phyloP scores from a whole-genome alignment of 305 asterid genomes.

The Petunia hybrid region DNA sequence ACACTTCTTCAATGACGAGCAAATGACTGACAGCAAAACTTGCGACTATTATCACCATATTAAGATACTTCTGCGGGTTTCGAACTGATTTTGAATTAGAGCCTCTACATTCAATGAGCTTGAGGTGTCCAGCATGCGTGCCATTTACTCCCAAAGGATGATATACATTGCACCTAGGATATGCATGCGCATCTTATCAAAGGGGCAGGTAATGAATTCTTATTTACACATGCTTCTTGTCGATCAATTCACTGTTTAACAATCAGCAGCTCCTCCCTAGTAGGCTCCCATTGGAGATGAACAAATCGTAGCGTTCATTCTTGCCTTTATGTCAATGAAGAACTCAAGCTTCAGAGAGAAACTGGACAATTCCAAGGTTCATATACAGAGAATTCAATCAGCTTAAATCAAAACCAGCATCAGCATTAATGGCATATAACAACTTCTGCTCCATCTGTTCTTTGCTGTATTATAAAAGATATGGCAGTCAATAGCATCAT shows the following conservation, averaged over 20 bases:
- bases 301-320: background rate
- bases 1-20: conserved; percentile 9
- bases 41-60: background rate
- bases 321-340: conserved; percentile 26
- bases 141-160: conserved; percentile 28
- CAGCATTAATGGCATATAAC: conserved; percentile 80
- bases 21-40: conserved; percentile 18
- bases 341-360: conserved; percentile 23
- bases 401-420: conserved; percentile 96
- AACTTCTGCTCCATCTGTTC: conserved; percentile 88
- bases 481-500: background rate
- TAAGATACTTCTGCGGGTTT: conserved; percentile 6
- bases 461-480: conserved; percentile 61
- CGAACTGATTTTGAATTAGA: background rate
- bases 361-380: conserved; percentile 36
- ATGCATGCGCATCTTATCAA: conserved; percentile 40
- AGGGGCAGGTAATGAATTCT: conserved; percentile 29
- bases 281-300: background rate
- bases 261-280: conserved; percentile 31
- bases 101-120: background rate
- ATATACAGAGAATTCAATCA: conserved; percentile 42
- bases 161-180: conserved; percentile 40
- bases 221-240: conserved; percentile 41
- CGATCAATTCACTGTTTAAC: background rate
- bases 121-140: background rate